Evolutionary conservation across 129 eudicot species (phyloP).

Genomic region (Dittrichia graveolens): DNA sequence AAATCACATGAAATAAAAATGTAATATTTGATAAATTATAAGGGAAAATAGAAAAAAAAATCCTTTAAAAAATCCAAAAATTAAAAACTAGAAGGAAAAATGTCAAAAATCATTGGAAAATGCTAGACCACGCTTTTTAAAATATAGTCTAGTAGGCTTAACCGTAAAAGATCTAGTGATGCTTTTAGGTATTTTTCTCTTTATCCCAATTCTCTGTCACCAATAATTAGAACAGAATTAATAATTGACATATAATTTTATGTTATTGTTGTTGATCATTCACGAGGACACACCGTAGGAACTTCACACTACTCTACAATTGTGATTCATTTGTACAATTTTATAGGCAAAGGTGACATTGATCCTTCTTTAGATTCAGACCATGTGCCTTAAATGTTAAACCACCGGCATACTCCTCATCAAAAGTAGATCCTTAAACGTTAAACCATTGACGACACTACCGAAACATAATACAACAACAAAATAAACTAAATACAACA

Average conservation of each 20-base stretch:
- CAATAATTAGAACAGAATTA: too few relatives aligned
- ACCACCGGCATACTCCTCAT: conserved; percentile 40
- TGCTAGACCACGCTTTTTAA: conserved; percentile 33
- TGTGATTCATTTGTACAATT: conserved; percentile 58
- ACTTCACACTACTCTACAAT: conserved; percentile 55
- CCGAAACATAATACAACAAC: too few relatives aligned
- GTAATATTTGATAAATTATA: too few relatives aligned
- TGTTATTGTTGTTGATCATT: too few relatives aligned
- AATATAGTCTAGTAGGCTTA: too few relatives aligned
- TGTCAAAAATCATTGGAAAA: conserved; percentile 40
- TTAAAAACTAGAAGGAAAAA: conserved; percentile 72
- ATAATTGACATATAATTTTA: too few relatives aligned
- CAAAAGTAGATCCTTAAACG: too few relatives aligned
- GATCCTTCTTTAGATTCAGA: conserved; percentile 62
- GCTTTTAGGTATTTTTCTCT: conserved; percentile 54
- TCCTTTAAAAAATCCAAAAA: too few relatives aligned
- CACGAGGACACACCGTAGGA: conserved; percentile 77
- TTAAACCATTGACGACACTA: conserved; percentile 39
- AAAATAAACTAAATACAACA: too few relatives aligned
- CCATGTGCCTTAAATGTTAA: conserved; percentile 44
- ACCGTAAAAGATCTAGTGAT: conserved; percentile 58
- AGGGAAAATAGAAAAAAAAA: too few relatives aligned
- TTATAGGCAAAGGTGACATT: conserved; percentile 60
- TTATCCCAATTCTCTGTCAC: too few relatives aligned
- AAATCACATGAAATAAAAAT: too few relatives aligned